Conservation (phyloP, 805 yeast genomes). For the Wilhelminamyces savonicus region DNA sequence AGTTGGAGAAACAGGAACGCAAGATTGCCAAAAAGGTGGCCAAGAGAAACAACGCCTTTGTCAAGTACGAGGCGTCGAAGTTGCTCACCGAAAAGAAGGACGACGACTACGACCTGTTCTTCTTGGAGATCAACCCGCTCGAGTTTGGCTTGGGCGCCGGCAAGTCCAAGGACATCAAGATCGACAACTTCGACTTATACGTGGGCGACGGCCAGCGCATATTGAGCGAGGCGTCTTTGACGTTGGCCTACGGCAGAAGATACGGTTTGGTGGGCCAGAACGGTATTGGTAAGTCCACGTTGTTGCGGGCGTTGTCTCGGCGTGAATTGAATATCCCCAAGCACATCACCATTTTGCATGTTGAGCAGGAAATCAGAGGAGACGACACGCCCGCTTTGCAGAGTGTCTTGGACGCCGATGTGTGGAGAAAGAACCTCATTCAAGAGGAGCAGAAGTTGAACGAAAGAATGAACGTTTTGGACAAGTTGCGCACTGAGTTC, state of each 20-base stretch:
- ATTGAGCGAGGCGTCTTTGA: constrained; percentile 77
- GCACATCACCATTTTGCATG: constrained; percentile 92
- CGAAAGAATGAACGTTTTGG: constrained; percentile 72
- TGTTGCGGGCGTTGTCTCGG: constrained; percentile 83
- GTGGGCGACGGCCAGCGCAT: constrained; percentile 96
- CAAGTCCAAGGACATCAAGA: constrained; percentile 91
- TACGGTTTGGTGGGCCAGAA: constrained; percentile 98
- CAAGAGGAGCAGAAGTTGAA: constrained; percentile 69
- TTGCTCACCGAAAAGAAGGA: constrained; percentile 58
- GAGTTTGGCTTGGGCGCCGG: constrained; percentile 82
- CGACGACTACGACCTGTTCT: constrained; percentile 89
- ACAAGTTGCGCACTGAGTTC: constrained; percentile 59
- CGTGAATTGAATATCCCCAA: constrained; percentile 93
- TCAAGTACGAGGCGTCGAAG: constrained; percentile 90
- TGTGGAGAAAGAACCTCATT: constrained; percentile 90
- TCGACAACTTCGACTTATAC: constrained; percentile 87
- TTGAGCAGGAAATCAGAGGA: constrained; percentile 94
- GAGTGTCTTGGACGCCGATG: constrained; percentile 98
- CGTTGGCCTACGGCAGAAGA: constrained; percentile 86
- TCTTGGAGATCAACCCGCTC: constrained; percentile 89
- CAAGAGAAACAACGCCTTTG: constrained; percentile 77
- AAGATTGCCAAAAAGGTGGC: constrained; percentile 97
- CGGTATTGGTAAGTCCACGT: constrained; percentile 98
- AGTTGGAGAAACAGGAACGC: constrained; percentile 93
- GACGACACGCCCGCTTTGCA: constrained; percentile 89